Conservation (phyloP, 2,329 filamentous ascomycete genomes). For the Phoma sp. region DNA sequence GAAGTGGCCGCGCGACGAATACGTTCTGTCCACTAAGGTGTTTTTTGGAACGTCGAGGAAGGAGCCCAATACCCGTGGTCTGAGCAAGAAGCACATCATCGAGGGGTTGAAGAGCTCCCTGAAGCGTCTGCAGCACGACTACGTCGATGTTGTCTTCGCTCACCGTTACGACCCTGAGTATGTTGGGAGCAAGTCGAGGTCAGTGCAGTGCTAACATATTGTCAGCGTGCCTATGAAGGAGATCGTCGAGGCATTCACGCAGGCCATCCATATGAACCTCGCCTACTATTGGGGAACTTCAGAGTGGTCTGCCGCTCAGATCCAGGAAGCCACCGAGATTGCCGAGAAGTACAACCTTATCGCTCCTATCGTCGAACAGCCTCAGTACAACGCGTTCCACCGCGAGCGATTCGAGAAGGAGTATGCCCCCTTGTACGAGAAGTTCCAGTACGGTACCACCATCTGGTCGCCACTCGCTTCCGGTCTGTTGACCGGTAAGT, state of each 20-base stretch:
- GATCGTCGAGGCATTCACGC: slow-evolving; percentile 64
- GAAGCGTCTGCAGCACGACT: slow-evolving; percentile 68
- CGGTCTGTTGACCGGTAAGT: slow-evolving; percentile 68
- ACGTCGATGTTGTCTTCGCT: slow-evolving; percentile 70
- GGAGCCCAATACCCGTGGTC: slow-evolving; percentile 62
- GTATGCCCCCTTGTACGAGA: slow-evolving; percentile 64
- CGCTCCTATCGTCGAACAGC: slow-evolving; percentile 62
- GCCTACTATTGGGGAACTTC: slow-evolving; percentile 64
- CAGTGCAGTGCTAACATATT: slow-evolving; percentile 13
- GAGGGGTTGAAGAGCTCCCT: slow-evolving; percentile 66
- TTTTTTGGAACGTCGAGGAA: slow-evolving; percentile 65
- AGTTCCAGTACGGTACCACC: slow-evolving; percentile 65
- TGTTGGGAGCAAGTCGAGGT: not conserved
- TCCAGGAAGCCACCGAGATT: slow-evolving; percentile 66
- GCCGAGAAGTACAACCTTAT: slow-evolving; percentile 69
- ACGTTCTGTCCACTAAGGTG: slow-evolving; percentile 45
- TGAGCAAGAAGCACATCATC: slow-evolving; percentile 60
- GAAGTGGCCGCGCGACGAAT: slow-evolving; percentile 54
- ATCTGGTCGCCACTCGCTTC: slow-evolving; percentile 63
- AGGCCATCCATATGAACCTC: slow-evolving; percentile 62
- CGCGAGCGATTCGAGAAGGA: slow-evolving; percentile 68
- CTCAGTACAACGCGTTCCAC: slow-evolving; percentile 69
- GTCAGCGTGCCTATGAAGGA: slow-evolving; percentile 66
- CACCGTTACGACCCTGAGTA: slow-evolving; percentile 64
- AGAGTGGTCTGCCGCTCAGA: slow-evolving; percentile 67